These are phyloP conservation scores for Harringtonia lauricola DNA, from an alignment of 2,329 filamentous ascomycete genomes.

Conservation along the genomic window DNA sequence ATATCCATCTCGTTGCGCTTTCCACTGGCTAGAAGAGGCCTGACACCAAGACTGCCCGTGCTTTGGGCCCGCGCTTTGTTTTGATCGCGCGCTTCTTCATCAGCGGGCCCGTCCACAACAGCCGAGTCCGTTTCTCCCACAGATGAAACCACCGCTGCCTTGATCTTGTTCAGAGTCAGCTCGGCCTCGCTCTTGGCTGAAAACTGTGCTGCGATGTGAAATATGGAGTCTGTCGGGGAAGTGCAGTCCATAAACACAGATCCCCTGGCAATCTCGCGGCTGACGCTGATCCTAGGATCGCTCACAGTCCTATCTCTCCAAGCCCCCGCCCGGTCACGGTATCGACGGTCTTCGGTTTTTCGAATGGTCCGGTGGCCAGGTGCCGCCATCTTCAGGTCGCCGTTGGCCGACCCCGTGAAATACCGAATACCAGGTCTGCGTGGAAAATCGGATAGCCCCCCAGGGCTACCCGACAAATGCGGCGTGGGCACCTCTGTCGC, in stretches of 20 bases:
- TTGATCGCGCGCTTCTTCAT: not conserved
- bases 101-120: not conserved
- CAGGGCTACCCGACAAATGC: not conserved
- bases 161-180: conserved; percentile 30
- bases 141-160: conserved; percentile 23
- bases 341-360: conserved; percentile 25
- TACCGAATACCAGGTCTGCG: not conserved
- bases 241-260: conserved; percentile 17
- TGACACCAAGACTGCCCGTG: conserved; percentile 12
- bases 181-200: conserved; percentile 29
- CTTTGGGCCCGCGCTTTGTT: conserved; percentile 5
- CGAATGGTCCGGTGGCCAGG: conserved; percentile 27
- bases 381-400: not conserved
- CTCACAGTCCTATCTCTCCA: conserved; percentile 29
- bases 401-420: not conserved
- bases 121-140: conserved; percentile 4
- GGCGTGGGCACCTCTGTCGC: conserved; percentile 4
- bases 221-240: not conserved
- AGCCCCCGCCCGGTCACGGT: conserved; percentile 31
- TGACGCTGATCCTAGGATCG: conserved; percentile 30
- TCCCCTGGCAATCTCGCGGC: conserved; percentile 26
- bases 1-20: conserved; percentile 20
- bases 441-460: no score
- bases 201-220: conserved; percentile 17
- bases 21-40: conserved; percentile 21